Evolutionary conservation across 495 filamentous ascomycete genomes (phyloP), one percentile per base, ranked within the genome.

Genomic region (Cryomyces minteri): DNA sequence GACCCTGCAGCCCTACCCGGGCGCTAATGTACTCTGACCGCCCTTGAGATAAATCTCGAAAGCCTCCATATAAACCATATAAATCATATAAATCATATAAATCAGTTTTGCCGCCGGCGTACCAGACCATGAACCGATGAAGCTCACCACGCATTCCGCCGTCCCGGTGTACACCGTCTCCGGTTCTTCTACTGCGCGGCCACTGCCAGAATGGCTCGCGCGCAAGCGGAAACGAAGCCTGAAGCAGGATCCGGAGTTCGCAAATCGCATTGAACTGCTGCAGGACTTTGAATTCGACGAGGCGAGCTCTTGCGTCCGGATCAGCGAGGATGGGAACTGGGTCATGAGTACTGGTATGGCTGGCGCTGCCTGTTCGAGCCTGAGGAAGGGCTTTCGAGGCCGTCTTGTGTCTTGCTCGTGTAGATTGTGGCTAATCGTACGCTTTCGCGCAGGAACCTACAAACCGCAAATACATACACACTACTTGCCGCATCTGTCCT

Each of bases 241-340:
- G 51, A 96, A 95, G 62, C 79, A 87, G 48, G 90, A 96, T 56
- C 75, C 83, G 41, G 88, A 94, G 52, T 95, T 82, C 64, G 78
- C 85, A 45, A 93, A 85, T 58, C 81, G 90, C 43, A 80, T 99
- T 48, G 92, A 99, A 61, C 68, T 99, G 41, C 70, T 99, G 28
- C 92, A 99, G 56, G 88, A 96, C 56, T 99, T 99, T 58, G 88
- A 93, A 55, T 99, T 96, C 51, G 90, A 96, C 55, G 92, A 99
- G 62, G 87, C 92, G n/a, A 94, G 88, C 58, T 74, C 79, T 40
- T 95, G 88, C 58, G 71, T 99, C 40, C 69, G 85, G 32, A 80
- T 85, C 33, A 93, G 84, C 58, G 90, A 95, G 47, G 92, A 99
- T 73, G 88, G 88, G 33, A 79, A 96, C 55, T 99, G 90, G 84